Conservation (phyloP, 768 basidiomycete species). For the Calocybe indica region DNA sequence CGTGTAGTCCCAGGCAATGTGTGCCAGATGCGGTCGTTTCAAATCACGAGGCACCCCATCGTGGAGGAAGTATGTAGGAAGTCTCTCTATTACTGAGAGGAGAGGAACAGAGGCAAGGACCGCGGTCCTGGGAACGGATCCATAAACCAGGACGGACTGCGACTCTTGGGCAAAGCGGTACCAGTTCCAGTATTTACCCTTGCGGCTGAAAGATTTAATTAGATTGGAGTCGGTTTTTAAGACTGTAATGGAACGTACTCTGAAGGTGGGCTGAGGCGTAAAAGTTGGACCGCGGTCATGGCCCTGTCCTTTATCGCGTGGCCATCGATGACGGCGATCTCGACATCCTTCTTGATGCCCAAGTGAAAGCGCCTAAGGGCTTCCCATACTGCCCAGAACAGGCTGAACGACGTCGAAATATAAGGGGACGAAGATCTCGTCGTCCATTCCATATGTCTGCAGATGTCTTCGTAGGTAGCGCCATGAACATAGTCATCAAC, state of each 20-base stretch:
- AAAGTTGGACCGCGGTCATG: conserved; percentile 59
- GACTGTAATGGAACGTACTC: conserved; percentile 40
- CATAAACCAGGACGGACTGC: conserved; percentile 69
- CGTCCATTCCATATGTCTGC: conserved; percentile 72
- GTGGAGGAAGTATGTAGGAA: conserved; percentile 66
- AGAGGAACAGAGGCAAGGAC: conserved; percentile 70
- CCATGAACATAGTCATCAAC: conserved; percentile 4
- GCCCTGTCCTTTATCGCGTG: conserved; percentile 48
- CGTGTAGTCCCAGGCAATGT: conserved; percentile 48
- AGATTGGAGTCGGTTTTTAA: background rate
- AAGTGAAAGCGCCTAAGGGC: conserved; percentile 68
- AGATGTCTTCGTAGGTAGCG: conserved; percentile 55
- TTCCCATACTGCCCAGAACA: conserved; percentile 81
- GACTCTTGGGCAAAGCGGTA: conserved; percentile 69
- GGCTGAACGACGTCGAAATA: conserved; percentile 75
- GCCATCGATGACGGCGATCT: conserved; percentile 78
- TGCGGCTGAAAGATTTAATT: conserved; percentile 7
- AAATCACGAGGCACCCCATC: conserved; percentile 17
- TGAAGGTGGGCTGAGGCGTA: conserved; percentile 43
- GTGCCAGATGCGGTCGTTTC: conserved; percentile 25
- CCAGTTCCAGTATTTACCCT: conserved; percentile 65
- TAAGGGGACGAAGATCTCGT: conserved; percentile 65
- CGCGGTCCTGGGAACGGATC: conserved; percentile 58
- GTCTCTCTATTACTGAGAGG: conserved; percentile 52
- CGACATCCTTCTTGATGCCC: conserved; percentile 67